These are phyloP conservation scores for Xylaria venustula DNA, from an alignment of 495 filamentous ascomycete species.

Conservation along the genomic window DNA sequence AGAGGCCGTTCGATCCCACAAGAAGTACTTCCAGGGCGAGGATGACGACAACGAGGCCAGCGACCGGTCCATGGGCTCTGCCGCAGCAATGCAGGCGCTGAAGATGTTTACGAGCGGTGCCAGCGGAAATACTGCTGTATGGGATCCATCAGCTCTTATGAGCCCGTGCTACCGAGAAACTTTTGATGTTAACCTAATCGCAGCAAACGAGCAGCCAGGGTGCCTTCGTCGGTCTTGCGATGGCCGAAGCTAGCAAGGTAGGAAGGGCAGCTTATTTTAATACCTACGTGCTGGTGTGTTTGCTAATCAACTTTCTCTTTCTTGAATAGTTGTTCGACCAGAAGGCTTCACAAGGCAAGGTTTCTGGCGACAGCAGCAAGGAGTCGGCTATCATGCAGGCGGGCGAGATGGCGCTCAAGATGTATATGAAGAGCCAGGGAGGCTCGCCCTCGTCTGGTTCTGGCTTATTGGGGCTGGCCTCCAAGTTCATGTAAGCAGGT, in stretches of 20 bases:
- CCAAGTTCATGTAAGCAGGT: slow-evolving; percentile 35
- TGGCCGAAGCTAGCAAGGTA: slow-evolving; percentile 52
- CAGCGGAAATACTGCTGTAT: slow-evolving; percentile 29
- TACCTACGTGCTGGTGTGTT: too few relatives aligned
- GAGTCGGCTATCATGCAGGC: slow-evolving; percentile 51
- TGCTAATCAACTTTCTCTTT: neutral
- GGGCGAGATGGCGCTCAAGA: slow-evolving; percentile 54
- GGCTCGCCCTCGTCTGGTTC: slow-evolving; percentile 14
- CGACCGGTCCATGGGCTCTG: slow-evolving; percentile 50
- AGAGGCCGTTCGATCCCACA: slow-evolving; percentile 15
- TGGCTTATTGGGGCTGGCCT: slow-evolving; percentile 37
- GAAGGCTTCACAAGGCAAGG: slow-evolving; percentile 46
- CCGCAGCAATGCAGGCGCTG: slow-evolving; percentile 66
- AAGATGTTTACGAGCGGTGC: slow-evolving; percentile 58
- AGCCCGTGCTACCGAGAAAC: neutral
- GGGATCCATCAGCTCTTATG: neutral
- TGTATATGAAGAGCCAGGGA: slow-evolving; percentile 53
- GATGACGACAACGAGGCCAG: slow-evolving; percentile 36
- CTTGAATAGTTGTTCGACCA: slow-evolving; percentile 45
- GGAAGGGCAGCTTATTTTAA: too few relatives aligned
- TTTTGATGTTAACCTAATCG: slow-evolving; percentile 19
- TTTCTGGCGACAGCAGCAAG: slow-evolving; percentile 46
- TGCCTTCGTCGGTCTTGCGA: slow-evolving; percentile 53
- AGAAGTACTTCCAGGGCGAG: slow-evolving; percentile 30
- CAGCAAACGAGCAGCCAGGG: slow-evolving; percentile 35